These are phyloP conservation scores for Usnea hakonensis DNA, from an alignment of 495 filamentous ascomycete species.

Conservation along the genomic window DNA sequence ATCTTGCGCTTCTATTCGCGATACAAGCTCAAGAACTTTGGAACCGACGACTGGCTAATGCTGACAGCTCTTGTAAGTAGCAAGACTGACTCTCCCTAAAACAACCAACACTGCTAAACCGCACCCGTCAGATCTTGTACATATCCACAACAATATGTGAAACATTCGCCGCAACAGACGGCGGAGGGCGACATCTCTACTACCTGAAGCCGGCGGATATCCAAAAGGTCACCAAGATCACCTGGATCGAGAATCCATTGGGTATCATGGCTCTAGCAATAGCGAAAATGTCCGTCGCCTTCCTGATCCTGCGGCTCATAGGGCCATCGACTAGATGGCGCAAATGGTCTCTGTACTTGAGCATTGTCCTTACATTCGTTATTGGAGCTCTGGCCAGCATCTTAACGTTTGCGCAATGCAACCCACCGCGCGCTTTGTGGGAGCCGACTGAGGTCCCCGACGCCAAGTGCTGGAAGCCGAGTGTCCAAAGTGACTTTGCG, in stretches of 20 bases:
- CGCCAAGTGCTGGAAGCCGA: conserved; percentile 18
- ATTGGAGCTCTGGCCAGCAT: conserved; percentile 4
- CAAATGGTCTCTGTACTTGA: conserved; percentile 7
- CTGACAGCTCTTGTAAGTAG: conserved; percentile 1
- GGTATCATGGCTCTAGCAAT: conserved; percentile 11
- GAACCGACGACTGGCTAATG: conserved; percentile 6
- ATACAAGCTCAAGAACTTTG: conserved; percentile 1
- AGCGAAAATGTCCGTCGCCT: conserved; percentile 17
- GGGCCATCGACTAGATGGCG: conserved; percentile 12
- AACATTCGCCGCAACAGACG: background rate
- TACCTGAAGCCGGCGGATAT: conserved; percentile 5
- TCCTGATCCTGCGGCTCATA: conserved; percentile 17
- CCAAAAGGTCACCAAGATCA: background rate
- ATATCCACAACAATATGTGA: background rate
- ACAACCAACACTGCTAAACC: background rate
- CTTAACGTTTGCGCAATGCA: conserved; percentile 20
- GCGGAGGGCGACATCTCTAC: conserved; percentile 13
- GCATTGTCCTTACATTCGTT: conserved; percentile 9
- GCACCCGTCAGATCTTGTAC: background rate
- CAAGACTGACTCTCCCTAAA: background rate
- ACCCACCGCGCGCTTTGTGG: conserved; percentile 19
- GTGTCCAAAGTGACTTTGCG: conserved; percentile 2
- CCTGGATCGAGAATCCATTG: conserved; percentile 14
- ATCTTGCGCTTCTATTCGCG: conserved; percentile 1
- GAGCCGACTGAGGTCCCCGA: conserved; percentile 1